Conservation (phyloP, 768 basidiomycete species). For the Phaeotremella fagi region DNA sequence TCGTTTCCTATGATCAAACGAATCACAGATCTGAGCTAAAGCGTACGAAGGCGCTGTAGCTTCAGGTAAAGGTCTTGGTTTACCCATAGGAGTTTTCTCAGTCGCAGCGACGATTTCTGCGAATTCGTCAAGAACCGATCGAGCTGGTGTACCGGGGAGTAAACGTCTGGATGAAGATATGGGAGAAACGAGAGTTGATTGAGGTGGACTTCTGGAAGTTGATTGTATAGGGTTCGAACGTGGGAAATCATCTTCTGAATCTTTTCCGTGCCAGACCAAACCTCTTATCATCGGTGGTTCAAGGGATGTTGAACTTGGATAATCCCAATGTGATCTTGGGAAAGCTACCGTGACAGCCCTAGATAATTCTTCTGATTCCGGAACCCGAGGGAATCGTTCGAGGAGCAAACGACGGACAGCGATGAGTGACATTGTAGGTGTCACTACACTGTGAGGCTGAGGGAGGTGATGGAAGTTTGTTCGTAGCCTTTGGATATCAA, state of each 20-base stretch:
- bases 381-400: conserved; percentile 38
- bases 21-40: conserved; percentile 19
- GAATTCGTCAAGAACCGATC: conserved; percentile 40
- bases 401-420: conserved; percentile 32
- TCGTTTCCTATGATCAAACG: conserved; percentile 22
- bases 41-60: conserved; percentile 21
- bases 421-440: conserved; percentile 34
- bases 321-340: conserved; percentile 32
- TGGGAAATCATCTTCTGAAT: conserved; percentile 17
- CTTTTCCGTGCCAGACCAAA: conserved; percentile 36
- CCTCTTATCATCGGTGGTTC: conserved; percentile 38
- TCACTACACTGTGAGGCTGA: conserved; percentile 21
- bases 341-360: conserved; percentile 37
- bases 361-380: conserved; percentile 32
- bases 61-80: conserved; percentile 26
- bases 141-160: conserved; percentile 34
- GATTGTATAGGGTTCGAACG: background rate
- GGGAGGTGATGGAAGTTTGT: conserved; percentile 40
- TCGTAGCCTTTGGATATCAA: conserved; percentile 25
- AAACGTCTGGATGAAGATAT: conserved; percentile 24
- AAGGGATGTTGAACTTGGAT: conserved; percentile 16
- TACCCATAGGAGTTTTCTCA: conserved; percentile 29
- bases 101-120: conserved; percentile 38
- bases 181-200: conserved; percentile 36
- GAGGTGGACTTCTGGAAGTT: conserved; percentile 18